Percentiles rank a stretch among this genome's conserved stretches.
These are phyloP conservation scores for Beta vulgaris DNA, from an alignment of 148 eudicot genomes.

Conservation along the genomic window DNA sequence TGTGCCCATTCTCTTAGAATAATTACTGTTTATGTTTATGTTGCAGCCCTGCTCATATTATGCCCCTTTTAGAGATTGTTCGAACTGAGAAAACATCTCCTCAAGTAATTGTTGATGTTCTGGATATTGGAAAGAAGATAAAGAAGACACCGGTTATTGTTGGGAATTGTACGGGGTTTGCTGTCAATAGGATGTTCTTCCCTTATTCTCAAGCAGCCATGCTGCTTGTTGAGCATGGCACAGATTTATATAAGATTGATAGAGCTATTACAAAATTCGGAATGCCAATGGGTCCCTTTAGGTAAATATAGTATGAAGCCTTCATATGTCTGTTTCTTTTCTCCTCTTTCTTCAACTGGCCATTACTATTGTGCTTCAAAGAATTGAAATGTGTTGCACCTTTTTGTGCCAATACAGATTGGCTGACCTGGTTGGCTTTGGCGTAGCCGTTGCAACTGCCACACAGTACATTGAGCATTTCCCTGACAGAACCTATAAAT, in stretches of 20 bases:
- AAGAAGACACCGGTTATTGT: slow-evolving; percentile 91
- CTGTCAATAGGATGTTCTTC: slow-evolving; percentile 92
- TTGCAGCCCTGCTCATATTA: slow-evolving; percentile 89
- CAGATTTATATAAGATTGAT: slow-evolving; percentile 76
- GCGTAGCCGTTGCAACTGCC: slow-evolving; percentile 82
- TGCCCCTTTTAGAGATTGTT: slow-evolving; percentile 97
- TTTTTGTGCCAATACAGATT: slow-evolving; percentile 43
- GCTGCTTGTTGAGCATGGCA: slow-evolving; percentile 79
- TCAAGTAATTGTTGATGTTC: slow-evolving; percentile 78
- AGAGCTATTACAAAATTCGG: slow-evolving; percentile 78
- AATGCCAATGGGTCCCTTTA: slow-evolving; percentile 98
- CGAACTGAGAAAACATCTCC: slow-evolving; percentile 87
- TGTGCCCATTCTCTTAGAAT: background rate
- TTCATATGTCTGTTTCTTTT: background rate
- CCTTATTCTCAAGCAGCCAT: slow-evolving; percentile 86
- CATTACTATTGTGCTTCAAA: background rate
- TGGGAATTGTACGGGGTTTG: slow-evolving; percentile 97
- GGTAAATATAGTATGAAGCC: slow-evolving; percentile 36
- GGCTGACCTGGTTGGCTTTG: slow-evolving; percentile 91
- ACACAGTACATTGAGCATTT: slow-evolving; percentile 68
- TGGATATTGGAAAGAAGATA: slow-evolving; percentile 86
- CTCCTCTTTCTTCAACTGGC: background rate
- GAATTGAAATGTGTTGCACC: background rate
- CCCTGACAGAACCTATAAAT: slow-evolving; percentile 80
- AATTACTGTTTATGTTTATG: slow-evolving; percentile 17